Percentiles rank a stretch among this genome's conserved stretches.
phyloP scores from a whole-genome alignment of 1,139 yeast species.

The Kodamaea alishanica region DNA sequence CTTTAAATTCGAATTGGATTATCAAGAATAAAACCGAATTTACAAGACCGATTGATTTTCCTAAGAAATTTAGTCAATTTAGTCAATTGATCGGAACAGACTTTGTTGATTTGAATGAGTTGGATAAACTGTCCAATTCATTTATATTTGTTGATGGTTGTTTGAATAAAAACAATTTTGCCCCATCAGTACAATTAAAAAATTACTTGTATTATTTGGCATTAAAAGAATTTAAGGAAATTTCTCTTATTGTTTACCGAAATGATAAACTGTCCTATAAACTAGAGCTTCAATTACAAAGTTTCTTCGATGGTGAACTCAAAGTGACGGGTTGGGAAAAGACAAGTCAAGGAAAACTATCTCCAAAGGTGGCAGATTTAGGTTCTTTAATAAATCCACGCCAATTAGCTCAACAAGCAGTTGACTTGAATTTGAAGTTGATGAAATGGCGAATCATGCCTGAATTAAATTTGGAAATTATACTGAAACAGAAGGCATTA shows the following conservation, averaged over 20 bases:
- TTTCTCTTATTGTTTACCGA: constrained; percentile 39
- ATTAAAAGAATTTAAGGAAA: constrained; percentile 28
- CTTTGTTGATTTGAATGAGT: background rate
- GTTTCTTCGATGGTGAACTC: constrained; percentile 16
- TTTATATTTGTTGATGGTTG: constrained; percentile 66
- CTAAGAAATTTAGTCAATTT: too few relatives aligned
- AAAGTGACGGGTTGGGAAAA: constrained; percentile 88
- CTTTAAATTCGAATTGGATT: constrained; percentile 47
- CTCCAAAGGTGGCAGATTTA: constrained; percentile 80
- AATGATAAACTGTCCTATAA: constrained; percentile 25
- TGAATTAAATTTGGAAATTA: constrained; percentile 59
- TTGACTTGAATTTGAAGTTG: constrained; percentile 79
- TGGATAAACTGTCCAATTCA: constrained; percentile 7
- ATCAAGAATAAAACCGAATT: constrained; percentile 5
- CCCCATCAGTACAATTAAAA: constrained; percentile 61
- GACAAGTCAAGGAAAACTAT: constrained; percentile 64
- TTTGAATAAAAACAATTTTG: constrained; percentile 28
- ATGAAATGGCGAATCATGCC: constrained; percentile 99
- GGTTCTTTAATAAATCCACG: constrained; percentile 77
- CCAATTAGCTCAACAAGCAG: constrained; percentile 84
- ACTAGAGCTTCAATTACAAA: constrained; percentile 19
- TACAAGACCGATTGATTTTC: background rate
- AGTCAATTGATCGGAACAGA: background rate
- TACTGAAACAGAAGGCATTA: constrained; percentile 60
- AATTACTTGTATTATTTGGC: constrained; percentile 62